Evolutionary conservation across 139 green algal species (phyloP), one percentile per base, ranked within the genome.

Genomic region (Chlorella vulgaris): DNA sequence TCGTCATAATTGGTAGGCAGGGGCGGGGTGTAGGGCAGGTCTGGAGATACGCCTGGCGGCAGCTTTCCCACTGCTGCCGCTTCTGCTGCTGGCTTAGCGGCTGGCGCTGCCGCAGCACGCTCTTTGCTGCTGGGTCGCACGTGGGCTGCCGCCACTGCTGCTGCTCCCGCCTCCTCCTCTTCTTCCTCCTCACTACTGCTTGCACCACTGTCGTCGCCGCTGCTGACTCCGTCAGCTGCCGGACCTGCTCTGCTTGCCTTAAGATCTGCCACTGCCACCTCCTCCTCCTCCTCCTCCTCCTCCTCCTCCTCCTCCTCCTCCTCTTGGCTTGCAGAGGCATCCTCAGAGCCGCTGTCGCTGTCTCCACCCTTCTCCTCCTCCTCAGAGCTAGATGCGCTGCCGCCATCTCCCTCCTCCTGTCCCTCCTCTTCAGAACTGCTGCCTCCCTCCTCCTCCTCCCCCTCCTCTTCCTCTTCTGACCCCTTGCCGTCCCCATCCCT

Each of bases 1-100:
- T 88, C 88, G 8, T 88, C 83, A 76, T 97, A 95, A 66, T 63
- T 92, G 33, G 86, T 70, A 1, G 96, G 96, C 71, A 94, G 81
- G 0, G 86, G 40, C 40, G 95, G 90, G 1, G 94, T 96, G 87
- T 91, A 98, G 19, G 94, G 92, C 53, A 98, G 80, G 74, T 97
- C 90, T 26, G 87, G 60, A 42, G 70, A 82, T 76, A 69, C 58
- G 3, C 40, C 58, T 31, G 74, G 74, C 2, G 43, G 77, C 47
- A 58, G 50, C 51, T 76, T 28, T 24, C 55, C 55, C 28, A 33
- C 77, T 7, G 33, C 69, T 22, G 42, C 26, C 10, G 63, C 40
- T 6, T 43, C 75, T 39, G 63, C 43, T 5, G 71, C 74, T 73
- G 61, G 47, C 33, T 81, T 47, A 8, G 69, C 83, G 28, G 65